Evolutionary conservation across 2,329 filamentous ascomycete genomes (phyloP).

Genomic region (Fusarium heterosporum): DNA sequence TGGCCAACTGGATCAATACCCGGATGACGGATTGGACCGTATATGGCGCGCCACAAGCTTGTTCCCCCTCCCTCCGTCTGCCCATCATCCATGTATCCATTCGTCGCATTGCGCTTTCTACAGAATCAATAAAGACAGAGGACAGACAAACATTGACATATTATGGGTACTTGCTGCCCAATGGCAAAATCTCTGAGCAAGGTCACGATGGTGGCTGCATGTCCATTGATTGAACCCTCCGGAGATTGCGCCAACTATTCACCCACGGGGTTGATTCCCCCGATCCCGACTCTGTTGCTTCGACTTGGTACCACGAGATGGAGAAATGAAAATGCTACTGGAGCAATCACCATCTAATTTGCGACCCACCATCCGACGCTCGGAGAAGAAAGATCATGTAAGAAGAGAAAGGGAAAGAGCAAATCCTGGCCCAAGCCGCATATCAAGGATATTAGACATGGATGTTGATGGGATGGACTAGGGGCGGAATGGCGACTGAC

Average conservation of each 20-base stretch:
- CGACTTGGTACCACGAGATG: slow-evolving; percentile 10
- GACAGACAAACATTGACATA: slow-evolving; percentile 23
- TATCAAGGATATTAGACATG: slow-evolving; percentile 33
- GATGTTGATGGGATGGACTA: slow-evolving; percentile 35
- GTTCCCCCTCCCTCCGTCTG: slow-evolving; percentile 20
- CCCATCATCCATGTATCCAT: slow-evolving; percentile 24
- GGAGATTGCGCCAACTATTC: slow-evolving; percentile 36
- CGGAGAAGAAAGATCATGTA: slow-evolving; percentile 16
- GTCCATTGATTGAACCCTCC: slow-evolving; percentile 25
- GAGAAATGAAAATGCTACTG: slow-evolving; percentile 42
- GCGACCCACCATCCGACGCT: slow-evolving; percentile 25
- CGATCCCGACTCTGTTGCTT: slow-evolving; percentile 18
- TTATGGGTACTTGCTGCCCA: slow-evolving; percentile 53
- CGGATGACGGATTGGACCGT: slow-evolving; percentile 55
- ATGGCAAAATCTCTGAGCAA: slow-evolving; percentile 32
- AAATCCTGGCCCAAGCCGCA: slow-evolving; percentile 28
- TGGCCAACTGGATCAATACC: slow-evolving; percentile 60
- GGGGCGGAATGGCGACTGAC: slow-evolving; percentile 43
- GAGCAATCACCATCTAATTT: slow-evolving; percentile 16
- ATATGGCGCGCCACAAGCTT: slow-evolving; percentile 31
- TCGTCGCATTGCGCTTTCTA: slow-evolving; percentile 17
- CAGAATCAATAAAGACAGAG: slow-evolving; percentile 5
- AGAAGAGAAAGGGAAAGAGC: background rate
- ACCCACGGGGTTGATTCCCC: slow-evolving; percentile 23
- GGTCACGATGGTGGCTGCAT: slow-evolving; percentile 22